Conservation (phyloP, 1,284 basidiomycete genomes). For the Microbotryomycetes sp. region DNA sequence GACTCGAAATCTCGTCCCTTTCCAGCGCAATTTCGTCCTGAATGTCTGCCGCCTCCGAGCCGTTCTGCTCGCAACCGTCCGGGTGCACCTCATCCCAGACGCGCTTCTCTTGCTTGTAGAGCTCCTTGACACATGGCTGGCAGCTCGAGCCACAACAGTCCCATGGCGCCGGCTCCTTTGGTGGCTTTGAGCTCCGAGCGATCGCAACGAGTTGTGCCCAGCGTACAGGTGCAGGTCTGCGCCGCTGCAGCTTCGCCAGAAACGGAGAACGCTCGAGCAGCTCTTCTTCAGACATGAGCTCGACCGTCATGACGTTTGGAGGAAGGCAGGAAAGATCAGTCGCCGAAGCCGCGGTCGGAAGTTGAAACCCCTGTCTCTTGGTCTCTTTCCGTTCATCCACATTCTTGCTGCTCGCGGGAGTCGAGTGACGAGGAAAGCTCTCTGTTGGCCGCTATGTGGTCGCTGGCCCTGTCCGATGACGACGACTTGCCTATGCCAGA, state of each 20-base stretch:
- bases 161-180: constrained; percentile 17
- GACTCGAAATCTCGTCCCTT: not conserved
- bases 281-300: constrained; percentile 1
- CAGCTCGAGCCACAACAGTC: constrained; percentile 28
- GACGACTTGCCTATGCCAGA: not conserved
- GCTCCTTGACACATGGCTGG: constrained; percentile 22
- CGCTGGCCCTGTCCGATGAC: not conserved
- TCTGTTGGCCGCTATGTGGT: no score
- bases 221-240: constrained; percentile 23
- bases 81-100: constrained; percentile 27
- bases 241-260: constrained; percentile 12
- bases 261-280: constrained; percentile 12
- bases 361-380: no score
- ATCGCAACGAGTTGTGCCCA: constrained; percentile 2
- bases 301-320: not conserved
- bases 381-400: no score
- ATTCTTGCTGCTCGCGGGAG: no score
- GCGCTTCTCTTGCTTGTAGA: constrained; percentile 15
- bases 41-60: no score
- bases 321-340: not conserved
- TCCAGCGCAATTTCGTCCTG: not conserved
- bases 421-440: no score
- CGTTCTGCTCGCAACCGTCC: constrained; percentile 15
- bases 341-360: not conserved
- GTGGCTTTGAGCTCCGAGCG: not conserved